A percentile compares a stretch with the other conserved stretches of the same genome.
Evolutionary conservation across 148 eudicot species (phyloP).

Genomic region (Heliamphora exappendiculata): DNA sequence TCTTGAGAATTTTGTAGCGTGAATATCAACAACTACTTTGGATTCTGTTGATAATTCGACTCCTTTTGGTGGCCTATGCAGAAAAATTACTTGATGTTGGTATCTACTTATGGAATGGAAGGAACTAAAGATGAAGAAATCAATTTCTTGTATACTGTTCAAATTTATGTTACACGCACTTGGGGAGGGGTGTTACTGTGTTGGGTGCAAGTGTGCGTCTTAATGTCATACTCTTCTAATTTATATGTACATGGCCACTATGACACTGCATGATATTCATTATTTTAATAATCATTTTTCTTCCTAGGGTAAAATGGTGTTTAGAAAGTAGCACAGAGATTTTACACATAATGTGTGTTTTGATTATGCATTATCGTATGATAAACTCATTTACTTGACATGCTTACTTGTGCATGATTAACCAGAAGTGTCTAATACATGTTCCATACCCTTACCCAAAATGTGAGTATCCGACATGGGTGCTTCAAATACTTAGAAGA

Average conservation of each 20-base stretch:
- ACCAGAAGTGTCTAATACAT: neutral
- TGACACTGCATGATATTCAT: too few species aligned
- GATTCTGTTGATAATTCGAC: neutral
- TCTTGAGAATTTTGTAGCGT: neutral
- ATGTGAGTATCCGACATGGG: neutral
- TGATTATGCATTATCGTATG: neutral
- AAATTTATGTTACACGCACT: too few species aligned
- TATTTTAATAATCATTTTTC: neutral
- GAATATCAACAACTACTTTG: neutral
- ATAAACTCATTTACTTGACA: neutral
- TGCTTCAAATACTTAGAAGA: neutral
- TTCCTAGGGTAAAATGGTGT: conserved; percentile 1
- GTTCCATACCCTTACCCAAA: neutral
- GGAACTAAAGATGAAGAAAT: neutral
- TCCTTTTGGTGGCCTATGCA: neutral
- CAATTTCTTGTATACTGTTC: too few species aligned
- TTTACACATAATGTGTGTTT: neutral
- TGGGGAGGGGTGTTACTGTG: neutral
- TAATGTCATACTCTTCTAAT: neutral
- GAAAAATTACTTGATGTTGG: neutral
- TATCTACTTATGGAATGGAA: too few species aligned
- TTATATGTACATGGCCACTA: neutral
- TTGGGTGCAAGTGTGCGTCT: neutral
- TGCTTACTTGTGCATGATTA: neutral
- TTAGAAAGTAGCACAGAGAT: neutral